Conservation (phyloP, 768 basidiomycete genomes). For the Tulasnella calospora region DNA sequence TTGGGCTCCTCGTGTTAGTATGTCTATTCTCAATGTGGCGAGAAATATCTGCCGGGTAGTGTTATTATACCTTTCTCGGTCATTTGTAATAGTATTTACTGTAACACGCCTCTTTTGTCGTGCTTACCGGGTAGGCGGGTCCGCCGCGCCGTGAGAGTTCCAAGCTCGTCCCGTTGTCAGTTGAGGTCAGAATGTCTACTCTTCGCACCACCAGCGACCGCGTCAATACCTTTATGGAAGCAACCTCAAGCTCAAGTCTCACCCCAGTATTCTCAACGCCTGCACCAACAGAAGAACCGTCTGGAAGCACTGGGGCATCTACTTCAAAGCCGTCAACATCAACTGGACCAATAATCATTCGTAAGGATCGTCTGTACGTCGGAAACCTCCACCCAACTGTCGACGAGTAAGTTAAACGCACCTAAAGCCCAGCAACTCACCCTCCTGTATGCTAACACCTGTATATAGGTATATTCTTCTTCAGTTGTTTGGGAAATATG, state of each 20-base stretch:
- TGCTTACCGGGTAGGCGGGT: background rate
- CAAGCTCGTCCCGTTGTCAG: background rate
- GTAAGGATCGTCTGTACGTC: slow-evolving; percentile 75
- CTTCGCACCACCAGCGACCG: slow-evolving; percentile 14
- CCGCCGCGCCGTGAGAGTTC: background rate
- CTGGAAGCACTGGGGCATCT: slow-evolving; percentile 10
- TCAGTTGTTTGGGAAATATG: slow-evolving; percentile 86
- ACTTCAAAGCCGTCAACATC: slow-evolving; percentile 2
- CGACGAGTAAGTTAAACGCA: slow-evolving; percentile 59
- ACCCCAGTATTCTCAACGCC: slow-evolving; percentile 5
- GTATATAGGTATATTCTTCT: slow-evolving; percentile 73
- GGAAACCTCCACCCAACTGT: slow-evolving; percentile 84
- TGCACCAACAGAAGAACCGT: background rate
- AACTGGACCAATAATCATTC: slow-evolving; percentile 11
- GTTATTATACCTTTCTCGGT: background rate
- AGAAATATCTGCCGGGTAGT: background rate
- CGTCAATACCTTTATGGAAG: background rate
- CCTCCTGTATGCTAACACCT: background rate
- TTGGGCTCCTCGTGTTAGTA: slow-evolving; percentile 5
- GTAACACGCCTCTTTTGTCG: slow-evolving; percentile 8
- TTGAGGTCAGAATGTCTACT: background rate
- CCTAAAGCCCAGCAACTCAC: background rate
- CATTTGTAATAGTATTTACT: background rate
- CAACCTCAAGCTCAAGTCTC: slow-evolving; percentile 13
- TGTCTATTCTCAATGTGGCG: background rate